Percentiles rank a stretch among this genome's conserved stretches.
Evolutionary conservation across 139 green algal genomes (phyloP).

Genomic region (Chlamydomonas eustigma): DNA sequence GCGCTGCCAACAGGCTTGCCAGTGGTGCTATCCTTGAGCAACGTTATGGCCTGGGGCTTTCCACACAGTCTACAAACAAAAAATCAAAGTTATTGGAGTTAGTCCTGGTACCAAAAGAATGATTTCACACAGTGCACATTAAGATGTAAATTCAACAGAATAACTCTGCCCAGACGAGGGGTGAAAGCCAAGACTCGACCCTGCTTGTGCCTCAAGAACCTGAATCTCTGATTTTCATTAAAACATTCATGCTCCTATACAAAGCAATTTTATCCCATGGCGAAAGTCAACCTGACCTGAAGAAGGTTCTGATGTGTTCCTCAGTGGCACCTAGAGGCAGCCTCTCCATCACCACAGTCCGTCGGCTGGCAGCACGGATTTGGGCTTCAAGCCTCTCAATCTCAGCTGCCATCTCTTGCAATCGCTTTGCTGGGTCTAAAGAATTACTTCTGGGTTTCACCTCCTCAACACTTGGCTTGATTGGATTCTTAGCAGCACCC

Average conservation of each 20-base stretch:
- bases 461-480: no score
- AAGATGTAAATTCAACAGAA: background rate
- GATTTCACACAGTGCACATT: background rate
- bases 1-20: background rate
- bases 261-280: background rate
- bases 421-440: background rate
- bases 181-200: no score
- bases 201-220: no score
- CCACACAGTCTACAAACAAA: background rate
- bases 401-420: background rate
- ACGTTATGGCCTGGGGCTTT: background rate
- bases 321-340: background rate
- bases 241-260: background rate
- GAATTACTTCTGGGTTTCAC: no score
- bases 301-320: background rate
- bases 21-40: background rate
- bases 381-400: background rate
- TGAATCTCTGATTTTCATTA: no score
- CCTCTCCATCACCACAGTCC: background rate
- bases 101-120: background rate
- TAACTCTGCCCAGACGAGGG: no score
- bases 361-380: background rate
- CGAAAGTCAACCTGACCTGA: background rate
- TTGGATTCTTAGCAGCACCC: background rate
- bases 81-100: background rate